A percentile compares a stretch with the other conserved stretches of the same genome.
Conservation (phyloP, 805 yeast genomes). For the Pichia exigua region DNA sequence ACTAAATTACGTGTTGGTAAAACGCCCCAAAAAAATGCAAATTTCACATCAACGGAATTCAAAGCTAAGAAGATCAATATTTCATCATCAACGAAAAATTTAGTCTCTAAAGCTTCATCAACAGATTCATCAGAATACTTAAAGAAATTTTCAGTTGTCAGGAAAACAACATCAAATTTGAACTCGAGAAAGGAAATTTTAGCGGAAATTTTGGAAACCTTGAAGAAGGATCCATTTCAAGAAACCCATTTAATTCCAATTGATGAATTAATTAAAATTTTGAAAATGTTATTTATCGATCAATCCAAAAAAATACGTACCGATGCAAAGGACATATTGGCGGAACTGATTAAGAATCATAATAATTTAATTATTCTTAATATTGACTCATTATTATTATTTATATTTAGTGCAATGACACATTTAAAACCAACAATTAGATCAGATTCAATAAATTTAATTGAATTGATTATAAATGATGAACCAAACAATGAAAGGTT, state of each 20-base stretch:
- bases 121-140: slow-evolving; percentile 17
- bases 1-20: slow-evolving; percentile 86
- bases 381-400: slow-evolving; percentile 54
- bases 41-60: slow-evolving; percentile 82
- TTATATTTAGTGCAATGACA: slow-evolving; percentile 87
- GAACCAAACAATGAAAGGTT: slow-evolving; percentile 16
- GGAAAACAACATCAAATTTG: slow-evolving; percentile 35
- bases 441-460: slow-evolving; percentile 62
- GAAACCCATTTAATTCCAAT: slow-evolving; percentile 33
- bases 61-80: slow-evolving; percentile 46
- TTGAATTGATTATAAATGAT: slow-evolving; percentile 48
- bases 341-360: slow-evolving; percentile 7
- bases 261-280: slow-evolving; percentile 49
- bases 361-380: slow-evolving; percentile 45
- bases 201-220: slow-evolving; percentile 9
- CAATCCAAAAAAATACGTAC: slow-evolving; percentile 48
- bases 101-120: background rate
- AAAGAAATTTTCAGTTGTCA: slow-evolving; percentile 59
- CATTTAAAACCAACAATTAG: slow-evolving; percentile 76
- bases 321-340: slow-evolving; percentile 9
- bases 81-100: slow-evolving; percentile 27
- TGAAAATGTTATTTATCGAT: slow-evolving; percentile 61
- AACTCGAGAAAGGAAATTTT: slow-evolving; percentile 17
- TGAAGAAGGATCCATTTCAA: slow-evolving; percentile 27
- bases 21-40: slow-evolving; percentile 57